Base-by-base conservation (phyloP, 805 yeast genomes). In the Spathaspora sp. region DNA sequence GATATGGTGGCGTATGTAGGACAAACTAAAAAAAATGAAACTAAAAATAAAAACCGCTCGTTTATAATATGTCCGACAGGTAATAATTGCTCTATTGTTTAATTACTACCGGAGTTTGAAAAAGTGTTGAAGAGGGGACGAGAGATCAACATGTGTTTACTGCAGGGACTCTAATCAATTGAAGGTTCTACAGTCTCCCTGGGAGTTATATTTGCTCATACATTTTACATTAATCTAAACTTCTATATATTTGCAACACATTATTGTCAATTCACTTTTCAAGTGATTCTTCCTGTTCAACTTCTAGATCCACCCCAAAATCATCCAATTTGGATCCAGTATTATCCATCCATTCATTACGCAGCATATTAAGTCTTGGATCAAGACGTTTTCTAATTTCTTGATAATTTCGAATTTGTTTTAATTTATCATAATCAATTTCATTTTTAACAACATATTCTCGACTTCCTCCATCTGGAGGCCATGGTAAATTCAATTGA, bases 251-350 rank as follows among this genome's bases (percentile, higher is more conserved):
- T 3, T 23, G 26, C 6, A 6, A 4, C 6, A 4, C 26, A 23
- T 3, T 23, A 14, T 31, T 31, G 10, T 4, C 40, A n/a, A 35
- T 3, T 14, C 17, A 35, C 40, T 35, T n/a, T 8, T 35, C 40
- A n/a, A 35, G 40, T 7, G 40, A 42, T n/a, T 42, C 44, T 10
- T 42, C 29, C 28, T 67, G 74, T 59, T 85, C 91, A 2, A 83
- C 82, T 1, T 82, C 86, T 7, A 80, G 52, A 62, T 92, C 97
- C 2, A 93, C 98, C 0, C 98, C 98, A 65, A 82, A 92, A 67
- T 90, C 97, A 40, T 78, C 79, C 45, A 93, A 70, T 11, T 79
- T 78, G 61, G 93, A 97, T n/a, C 99, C 99, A 64, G 86, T 77
- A 16, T 78, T 83, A 63, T 88, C 90, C 51, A 67, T 68, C 96